phyloP scores from a whole-genome alignment of 768 basidiomycete genomes.

The Agrocybe pediades region DNA sequence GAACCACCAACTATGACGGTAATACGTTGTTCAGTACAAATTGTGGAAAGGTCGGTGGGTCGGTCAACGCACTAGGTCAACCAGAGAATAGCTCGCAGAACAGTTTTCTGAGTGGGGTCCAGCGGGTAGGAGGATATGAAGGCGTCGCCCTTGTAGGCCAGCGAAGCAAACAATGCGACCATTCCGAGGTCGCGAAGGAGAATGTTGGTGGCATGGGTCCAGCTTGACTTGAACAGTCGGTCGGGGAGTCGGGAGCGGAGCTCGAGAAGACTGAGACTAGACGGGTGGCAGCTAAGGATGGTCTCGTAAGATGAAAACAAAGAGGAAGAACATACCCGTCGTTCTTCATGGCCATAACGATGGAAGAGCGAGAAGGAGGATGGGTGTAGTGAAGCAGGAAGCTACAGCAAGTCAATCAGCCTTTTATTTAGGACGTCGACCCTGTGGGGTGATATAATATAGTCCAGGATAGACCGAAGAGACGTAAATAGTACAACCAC shows the following conservation, averaged over 20 bases:
- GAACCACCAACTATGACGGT: not conserved
- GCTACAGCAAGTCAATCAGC: too few relatives aligned
- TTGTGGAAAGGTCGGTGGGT: not conserved
- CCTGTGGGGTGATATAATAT: not conserved
- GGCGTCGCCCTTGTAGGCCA: not conserved
- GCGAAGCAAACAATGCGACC: not conserved
- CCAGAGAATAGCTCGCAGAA: not conserved
- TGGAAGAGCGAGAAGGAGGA: not conserved
- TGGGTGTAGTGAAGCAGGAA: not conserved
- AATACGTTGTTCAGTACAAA: not conserved
- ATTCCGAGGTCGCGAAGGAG: not conserved
- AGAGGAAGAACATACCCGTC: not conserved
- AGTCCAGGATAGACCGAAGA: not conserved
- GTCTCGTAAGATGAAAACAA: not conserved
- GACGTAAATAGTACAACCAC: not conserved
- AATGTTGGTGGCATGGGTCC: not conserved
- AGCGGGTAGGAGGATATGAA: not conserved
- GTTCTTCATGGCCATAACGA: not conserved
- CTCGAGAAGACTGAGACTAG: not conserved
- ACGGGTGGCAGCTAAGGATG: too few relatives aligned
- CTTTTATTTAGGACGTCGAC: too few relatives aligned
- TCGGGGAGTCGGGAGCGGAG: not conserved
- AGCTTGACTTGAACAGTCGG: not conserved
- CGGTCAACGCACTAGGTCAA: not conserved
- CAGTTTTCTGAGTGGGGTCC: not conserved